Conservation (phyloP, 2,329 filamentous ascomycete species). For the Penicillium polonicum region DNA sequence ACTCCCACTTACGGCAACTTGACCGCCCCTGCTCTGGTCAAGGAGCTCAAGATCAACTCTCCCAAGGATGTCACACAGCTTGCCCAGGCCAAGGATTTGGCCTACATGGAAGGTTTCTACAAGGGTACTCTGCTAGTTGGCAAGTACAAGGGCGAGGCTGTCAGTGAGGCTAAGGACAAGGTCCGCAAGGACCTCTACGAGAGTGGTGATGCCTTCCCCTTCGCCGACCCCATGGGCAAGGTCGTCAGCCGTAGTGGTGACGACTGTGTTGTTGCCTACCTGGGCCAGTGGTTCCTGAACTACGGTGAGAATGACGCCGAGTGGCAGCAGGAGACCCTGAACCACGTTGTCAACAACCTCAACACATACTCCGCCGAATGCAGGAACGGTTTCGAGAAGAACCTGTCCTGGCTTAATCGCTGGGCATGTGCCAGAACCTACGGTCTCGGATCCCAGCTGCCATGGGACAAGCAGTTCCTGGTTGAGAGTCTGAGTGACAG, state of each 20-base stretch:
- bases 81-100: conserved; percentile 89
- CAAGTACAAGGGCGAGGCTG: conserved; percentile 81
- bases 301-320: conserved; percentile 79
- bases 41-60: conserved; percentile 93
- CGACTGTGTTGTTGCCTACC: conserved; percentile 86
- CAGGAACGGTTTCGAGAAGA: conserved; percentile 76
- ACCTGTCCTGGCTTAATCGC: conserved; percentile 87
- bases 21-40: conserved; percentile 77
- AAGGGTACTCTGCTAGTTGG: conserved; percentile 87
- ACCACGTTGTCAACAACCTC: conserved; percentile 69
- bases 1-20: conserved; percentile 86
- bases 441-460: conserved; percentile 88
- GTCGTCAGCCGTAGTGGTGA: conserved; percentile 88
- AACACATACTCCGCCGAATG: conserved; percentile 79
- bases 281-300: conserved; percentile 98
- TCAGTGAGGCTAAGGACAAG: conserved; percentile 82
- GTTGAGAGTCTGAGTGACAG: conserved; percentile 91
- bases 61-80: conserved; percentile 92
- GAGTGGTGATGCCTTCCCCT: conserved; percentile 77
- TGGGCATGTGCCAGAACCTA: conserved; percentile 94
- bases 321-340: conserved; percentile 75
- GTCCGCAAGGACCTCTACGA: conserved; percentile 77
- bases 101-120: conserved; percentile 97
- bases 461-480: conserved; percentile 87
- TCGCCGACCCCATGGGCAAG: conserved; percentile 87